Conservation (phyloP, 805 yeast genomes). For the Wickerhamomyces mucosus region DNA sequence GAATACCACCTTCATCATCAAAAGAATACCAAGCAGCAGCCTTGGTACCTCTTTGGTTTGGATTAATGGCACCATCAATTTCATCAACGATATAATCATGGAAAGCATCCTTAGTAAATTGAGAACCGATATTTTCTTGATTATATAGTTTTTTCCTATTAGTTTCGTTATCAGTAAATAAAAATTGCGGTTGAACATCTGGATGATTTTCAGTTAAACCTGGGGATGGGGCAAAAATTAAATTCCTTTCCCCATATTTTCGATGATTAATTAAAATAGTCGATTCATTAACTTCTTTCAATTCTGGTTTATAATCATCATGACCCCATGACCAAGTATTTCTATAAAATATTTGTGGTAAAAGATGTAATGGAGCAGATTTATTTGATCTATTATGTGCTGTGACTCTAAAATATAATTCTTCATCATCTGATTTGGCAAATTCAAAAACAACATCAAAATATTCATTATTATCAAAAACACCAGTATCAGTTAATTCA, state of each 20-base stretch:
- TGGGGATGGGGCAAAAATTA: conserved; percentile 73
- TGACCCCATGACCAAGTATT: conserved; percentile 93
- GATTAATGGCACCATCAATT: conserved; percentile 54
- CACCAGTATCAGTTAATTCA: conserved; percentile 76
- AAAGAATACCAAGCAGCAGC: conserved; percentile 78
- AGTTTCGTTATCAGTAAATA: conserved; percentile 88
- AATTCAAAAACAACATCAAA: conserved; percentile 84
- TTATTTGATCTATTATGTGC: conserved; percentile 78
- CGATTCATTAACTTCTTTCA: conserved; percentile 31
- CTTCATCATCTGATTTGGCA: conserved; percentile 81
- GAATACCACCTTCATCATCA: conserved; percentile 68
- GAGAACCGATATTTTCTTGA: conserved; percentile 33
- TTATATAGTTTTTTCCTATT: conserved; percentile 60
- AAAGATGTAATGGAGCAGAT: conserved; percentile 79
- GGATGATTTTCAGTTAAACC: conserved; percentile 45
- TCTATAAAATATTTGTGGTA: conserved; percentile 78
- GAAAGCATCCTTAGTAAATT: conserved; percentile 82
- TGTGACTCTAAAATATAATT: conserved; percentile 71
- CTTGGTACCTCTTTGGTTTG: conserved; percentile 66
- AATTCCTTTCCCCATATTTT: conserved; percentile 56
- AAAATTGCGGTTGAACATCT: conserved; percentile 66
- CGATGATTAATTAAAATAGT: conserved; percentile 54
- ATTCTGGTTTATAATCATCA: conserved; percentile 38
- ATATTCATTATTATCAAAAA: conserved; percentile 53
- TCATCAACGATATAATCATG: conserved; percentile 71